Evolutionary conservation across 2,329 filamentous ascomycete genomes (phyloP), one percentile per base, ranked within the genome.

Genomic region (Pseudogymnoascus sp.): DNA sequence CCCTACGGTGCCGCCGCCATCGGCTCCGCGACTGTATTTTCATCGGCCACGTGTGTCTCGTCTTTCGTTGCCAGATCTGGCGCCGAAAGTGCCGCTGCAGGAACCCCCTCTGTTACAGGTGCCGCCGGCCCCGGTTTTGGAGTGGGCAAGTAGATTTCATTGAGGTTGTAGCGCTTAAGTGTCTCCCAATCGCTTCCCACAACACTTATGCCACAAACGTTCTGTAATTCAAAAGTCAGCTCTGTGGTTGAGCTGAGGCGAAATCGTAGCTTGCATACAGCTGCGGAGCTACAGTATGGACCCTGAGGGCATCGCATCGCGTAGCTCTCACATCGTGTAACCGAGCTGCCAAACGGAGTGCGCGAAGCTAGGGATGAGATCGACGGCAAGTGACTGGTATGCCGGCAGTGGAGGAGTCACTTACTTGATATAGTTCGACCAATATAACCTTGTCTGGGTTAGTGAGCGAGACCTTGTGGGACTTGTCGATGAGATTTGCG

Each of bases 351-450:
- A 62, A 59, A 64, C 52, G 52, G 12, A 61, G 62, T 55, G 49
- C 45, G 63, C 66, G 63, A 49, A 61, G 63, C 63, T 61, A 63
- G 55, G 64, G 59, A 63, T 65, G 63, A 64, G 63, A 55, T 25
- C 12, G 1, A 38, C 25, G 49, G 49, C 41, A 59, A 21, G 37
- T 16, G 40, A 18, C 14, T 16, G 45, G 41, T 23, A 35, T 18
- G 38, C 23, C 23, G 31, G 23, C 21, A 41, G 3, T 18, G 59
- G 18, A 28, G 23, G 21, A 38, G 55, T 3, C 31, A 72, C 79
- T 67, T 81, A 90, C 90, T 83, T 91, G 86, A 74, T 89, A 93
- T 63, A 95, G 82, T 69, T 95, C 90, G 63, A 95, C 85, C 65
- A 93, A 76, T 68, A 95, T 88, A 33, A 93, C 84, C 71, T 90